Percentiles rank a stretch among this genome's conserved stretches.
Conservation (phyloP, 345 rosid species). For the Viola odorata region DNA sequence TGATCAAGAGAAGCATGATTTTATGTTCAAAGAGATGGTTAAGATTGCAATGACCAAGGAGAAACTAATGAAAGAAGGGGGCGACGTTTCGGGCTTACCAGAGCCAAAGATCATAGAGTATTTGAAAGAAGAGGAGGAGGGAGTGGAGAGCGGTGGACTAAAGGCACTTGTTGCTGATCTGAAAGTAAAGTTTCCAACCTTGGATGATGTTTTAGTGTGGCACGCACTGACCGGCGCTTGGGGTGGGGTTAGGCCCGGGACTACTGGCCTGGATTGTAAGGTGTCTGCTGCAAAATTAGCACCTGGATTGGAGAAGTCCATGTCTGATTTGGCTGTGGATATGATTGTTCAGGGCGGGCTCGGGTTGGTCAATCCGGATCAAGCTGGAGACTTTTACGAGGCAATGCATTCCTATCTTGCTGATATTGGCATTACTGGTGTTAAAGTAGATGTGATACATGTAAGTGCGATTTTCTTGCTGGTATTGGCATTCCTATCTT, state of each 20-base stretch:
- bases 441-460: slow-evolving; percentile 28
- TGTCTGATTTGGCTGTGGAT: slow-evolving; percentile 10
- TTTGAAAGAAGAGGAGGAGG: slow-evolving; percentile 5
- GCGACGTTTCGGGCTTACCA: neutral
- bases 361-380: slow-evolving; percentile 26
- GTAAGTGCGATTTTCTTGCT: neutral
- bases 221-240: slow-evolving; percentile 29
- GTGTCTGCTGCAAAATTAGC: slow-evolving; percentile 10
- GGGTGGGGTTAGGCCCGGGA: slow-evolving; percentile 25
- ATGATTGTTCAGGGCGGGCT: slow-evolving; percentile 17
- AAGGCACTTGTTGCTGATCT: slow-evolving; percentile 5
- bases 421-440: slow-evolving; percentile 22
- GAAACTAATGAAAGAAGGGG: neutral
- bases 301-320: slow-evolving; percentile 5
- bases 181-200: slow-evolving; percentile 5
- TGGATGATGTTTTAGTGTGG: slow-evolving; percentile 23
- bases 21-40: neutral
- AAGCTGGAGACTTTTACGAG: slow-evolving; percentile 22
- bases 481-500: neutral
- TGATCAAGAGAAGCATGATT: slow-evolving; percentile 11
- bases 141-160: neutral
- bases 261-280: slow-evolving; percentile 11
- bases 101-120: slow-evolving; percentile 6
- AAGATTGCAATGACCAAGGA: neutral
- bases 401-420: slow-evolving; percentile 25